Evolutionary conservation across 257 asterid genomes (phyloP), one percentile per base, ranked within the genome.

Genomic region (Fraxinus excelsior): DNA sequence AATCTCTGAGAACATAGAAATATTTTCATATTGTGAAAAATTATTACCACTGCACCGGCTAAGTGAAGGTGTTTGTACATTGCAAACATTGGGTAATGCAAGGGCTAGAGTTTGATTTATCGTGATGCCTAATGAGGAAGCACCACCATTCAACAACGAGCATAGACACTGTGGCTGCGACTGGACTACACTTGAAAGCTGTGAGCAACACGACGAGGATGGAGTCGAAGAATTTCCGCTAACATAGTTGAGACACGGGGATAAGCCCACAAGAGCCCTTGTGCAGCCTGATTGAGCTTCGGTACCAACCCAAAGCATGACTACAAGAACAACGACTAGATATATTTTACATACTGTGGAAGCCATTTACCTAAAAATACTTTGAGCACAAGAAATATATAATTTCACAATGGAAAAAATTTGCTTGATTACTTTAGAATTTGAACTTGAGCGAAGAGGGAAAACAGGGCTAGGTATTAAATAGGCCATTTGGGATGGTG

Each of bases 81-180:
- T 82, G 87, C 95, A 90, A 25, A 81, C 85, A 0, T 74, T 80
- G 0, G 92, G 90, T 68, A 90, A 66, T 21, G 86, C 87, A 2
- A 88, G 76, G 1, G 95, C 95, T 0, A 65, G 88, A 23, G 92
- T 90, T 79, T 84, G 92, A 74, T 90, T 90, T 3, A 88, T 81
- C 7, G 79, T 65, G 14, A 85, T 12, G 70, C 92, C 92, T 5
- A 85, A 70, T 21, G 73, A 74, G 64, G 87, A 76, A 0, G 80
- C 81, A 4, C 85, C 88, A 46, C 92, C 87, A 7, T 84, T 86
- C 25, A 88, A 75, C 44, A 90, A 82, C 3, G 76, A 58, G 79
- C 95, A 90, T 0, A 90, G 89, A 23, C 95, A 88, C 38, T 76
- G 86, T 1, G 92, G 90, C 66, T 85, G 87, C 0, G 91, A 80